A percentile compares a stretch with the other conserved stretches of the same genome.
Evolutionary conservation across 805 yeast species (phyloP).

Genomic region (Teunomyces pallodes): DNA sequence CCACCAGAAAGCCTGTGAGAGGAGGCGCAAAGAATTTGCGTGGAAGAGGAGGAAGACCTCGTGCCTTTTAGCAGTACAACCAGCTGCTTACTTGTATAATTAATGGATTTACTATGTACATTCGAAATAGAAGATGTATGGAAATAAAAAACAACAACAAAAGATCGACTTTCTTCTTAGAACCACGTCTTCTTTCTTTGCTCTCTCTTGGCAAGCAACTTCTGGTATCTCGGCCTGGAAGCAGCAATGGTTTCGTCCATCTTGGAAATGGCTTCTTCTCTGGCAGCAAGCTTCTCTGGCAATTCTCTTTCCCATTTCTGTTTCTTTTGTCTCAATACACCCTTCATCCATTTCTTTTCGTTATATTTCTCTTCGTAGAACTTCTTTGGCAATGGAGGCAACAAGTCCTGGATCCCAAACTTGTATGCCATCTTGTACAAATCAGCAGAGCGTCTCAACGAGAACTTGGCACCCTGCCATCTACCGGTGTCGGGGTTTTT

Average conservation of each 20-base stretch:
- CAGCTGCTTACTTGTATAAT: neutral
- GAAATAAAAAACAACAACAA: neutral
- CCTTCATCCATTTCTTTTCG: constrained; percentile 67
- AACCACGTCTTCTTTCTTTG: constrained; percentile 37
- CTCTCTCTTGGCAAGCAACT: constrained; percentile 36
- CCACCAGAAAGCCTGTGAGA: constrained; percentile 4
- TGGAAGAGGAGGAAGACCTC: constrained; percentile 14
- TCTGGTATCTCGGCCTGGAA: constrained; percentile 51
- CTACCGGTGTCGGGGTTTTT: constrained; percentile 77
- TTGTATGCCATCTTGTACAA: constrained; percentile 77
- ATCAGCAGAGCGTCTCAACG: constrained; percentile 79
- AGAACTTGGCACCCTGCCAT: constrained; percentile 74
- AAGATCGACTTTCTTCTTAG: neutral
- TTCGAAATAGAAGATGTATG: neutral
- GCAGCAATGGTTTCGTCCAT: constrained; percentile 66
- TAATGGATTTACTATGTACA: constrained; percentile 2
- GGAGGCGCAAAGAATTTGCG: constrained; percentile 5
- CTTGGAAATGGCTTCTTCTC: constrained; percentile 61
- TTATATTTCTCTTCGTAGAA: constrained; percentile 78
- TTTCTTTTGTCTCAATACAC: constrained; percentile 76
- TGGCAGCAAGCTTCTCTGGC: constrained; percentile 55
- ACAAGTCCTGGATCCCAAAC: constrained; percentile 73
- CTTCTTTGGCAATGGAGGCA: constrained; percentile 69
- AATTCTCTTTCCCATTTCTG: constrained; percentile 73
- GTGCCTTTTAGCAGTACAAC: constrained; percentile 3